phyloP scores from a whole-genome alignment of 2,329 filamentous ascomycete species.

The Mariannaea elegans region DNA sequence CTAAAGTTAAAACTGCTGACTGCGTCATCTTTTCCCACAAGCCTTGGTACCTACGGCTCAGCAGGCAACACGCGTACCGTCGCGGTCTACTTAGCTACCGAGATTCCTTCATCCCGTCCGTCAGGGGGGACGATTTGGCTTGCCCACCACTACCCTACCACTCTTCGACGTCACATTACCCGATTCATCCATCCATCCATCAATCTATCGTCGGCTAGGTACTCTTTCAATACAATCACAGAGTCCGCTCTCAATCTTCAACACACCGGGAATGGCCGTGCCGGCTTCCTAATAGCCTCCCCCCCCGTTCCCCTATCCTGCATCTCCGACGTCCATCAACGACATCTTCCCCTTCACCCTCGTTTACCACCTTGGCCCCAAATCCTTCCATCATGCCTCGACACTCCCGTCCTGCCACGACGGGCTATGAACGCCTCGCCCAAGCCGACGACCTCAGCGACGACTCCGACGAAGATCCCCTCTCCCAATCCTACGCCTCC shows the following conservation, averaged over 20 bases:
- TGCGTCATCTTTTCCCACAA: too few relatives aligned
- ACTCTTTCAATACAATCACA: not conserved
- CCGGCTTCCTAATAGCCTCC: conserved; percentile 18
- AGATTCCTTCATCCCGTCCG: not conserved
- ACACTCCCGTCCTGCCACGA: conserved; percentile 73
- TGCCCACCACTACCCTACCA: conserved; percentile 9
- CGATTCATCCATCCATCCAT: conserved; percentile 7
- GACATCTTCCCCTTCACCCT: not conserved
- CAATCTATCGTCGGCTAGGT: not conserved
- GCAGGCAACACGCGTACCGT: not conserved
- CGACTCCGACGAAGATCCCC: conserved; percentile 72
- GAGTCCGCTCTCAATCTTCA: not conserved
- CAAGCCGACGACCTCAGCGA: conserved; percentile 82
- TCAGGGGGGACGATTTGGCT: conserved; percentile 10
- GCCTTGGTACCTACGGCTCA: too few relatives aligned
- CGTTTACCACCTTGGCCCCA: too few relatives aligned
- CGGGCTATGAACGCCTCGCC: conserved; percentile 85
- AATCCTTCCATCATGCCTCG: conserved; percentile 65
- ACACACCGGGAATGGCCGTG: conserved; percentile 29
- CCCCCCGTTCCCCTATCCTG: conserved; percentile 2
- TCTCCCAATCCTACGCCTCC: conserved; percentile 63
- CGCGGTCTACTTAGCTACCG: too few relatives aligned
- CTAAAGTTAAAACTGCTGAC: too few relatives aligned
- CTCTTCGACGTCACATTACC: conserved; percentile 13
- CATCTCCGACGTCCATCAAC: not conserved